Conservation (phyloP, 2,329 filamentous ascomycete genomes). For the Sarocladiaceae sp. region DNA sequence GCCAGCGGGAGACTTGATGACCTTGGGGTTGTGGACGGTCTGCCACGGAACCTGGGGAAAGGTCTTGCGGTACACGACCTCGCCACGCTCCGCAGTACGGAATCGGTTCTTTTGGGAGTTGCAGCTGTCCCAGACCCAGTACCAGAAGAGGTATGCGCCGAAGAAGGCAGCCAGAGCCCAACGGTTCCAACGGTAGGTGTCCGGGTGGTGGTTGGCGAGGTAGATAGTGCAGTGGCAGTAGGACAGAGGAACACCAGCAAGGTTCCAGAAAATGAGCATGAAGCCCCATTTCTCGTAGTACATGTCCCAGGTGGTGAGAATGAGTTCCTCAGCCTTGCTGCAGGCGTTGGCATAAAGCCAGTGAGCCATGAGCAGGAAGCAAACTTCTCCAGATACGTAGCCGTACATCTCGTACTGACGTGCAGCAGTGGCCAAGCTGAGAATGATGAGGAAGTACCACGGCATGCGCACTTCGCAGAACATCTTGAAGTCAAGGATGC, state of each 20-base stretch:
- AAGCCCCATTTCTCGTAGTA: slow-evolving; percentile 97
- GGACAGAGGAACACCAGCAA: slow-evolving; percentile 83
- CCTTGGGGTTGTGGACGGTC: slow-evolving; percentile 73
- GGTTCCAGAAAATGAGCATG: slow-evolving; percentile 98
- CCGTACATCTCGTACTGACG: slow-evolving; percentile 83
- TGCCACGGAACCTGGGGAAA: slow-evolving; percentile 93
- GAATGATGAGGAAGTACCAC: slow-evolving; percentile 84
- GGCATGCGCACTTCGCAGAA: slow-evolving; percentile 91
- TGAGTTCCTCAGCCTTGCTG: slow-evolving; percentile 87
- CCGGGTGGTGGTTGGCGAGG: slow-evolving; percentile 77
- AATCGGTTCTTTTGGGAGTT: slow-evolving; percentile 95
- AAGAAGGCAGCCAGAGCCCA: slow-evolving; percentile 63
- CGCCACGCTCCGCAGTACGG: slow-evolving; percentile 73
- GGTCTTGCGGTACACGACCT: slow-evolving; percentile 64
- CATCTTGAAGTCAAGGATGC: slow-evolving; percentile 91
- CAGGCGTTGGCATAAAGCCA: slow-evolving; percentile 91
- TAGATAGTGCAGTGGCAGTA: slow-evolving; percentile 95
- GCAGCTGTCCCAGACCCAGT: slow-evolving; percentile 89
- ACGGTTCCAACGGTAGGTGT: slow-evolving; percentile 72
- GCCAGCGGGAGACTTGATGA: slow-evolving; percentile 68
- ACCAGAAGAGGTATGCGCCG: slow-evolving; percentile 71
- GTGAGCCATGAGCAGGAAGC: slow-evolving; percentile 82
- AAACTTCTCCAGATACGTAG: slow-evolving; percentile 80
- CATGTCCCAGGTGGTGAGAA: slow-evolving; percentile 89
- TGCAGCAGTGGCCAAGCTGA: slow-evolving; percentile 70